A percentile compares a stretch with the other conserved stretches of the same genome.
phyloP scores from a whole-genome alignment of 1,139 yeast species.

The Debaryomyces robertsiae region DNA sequence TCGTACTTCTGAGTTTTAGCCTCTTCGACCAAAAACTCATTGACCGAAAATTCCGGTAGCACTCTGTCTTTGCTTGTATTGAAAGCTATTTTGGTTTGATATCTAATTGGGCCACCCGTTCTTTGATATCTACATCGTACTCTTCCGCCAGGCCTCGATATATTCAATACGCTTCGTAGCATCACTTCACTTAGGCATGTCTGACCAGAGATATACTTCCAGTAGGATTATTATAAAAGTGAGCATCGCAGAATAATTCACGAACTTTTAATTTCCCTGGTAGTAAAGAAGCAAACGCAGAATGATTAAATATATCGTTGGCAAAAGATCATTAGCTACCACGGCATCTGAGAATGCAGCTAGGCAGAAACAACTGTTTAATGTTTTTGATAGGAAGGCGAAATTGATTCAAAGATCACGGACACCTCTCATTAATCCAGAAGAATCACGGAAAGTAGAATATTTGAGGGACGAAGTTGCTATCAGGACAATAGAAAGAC shows the following conservation, averaged over 20 bases:
- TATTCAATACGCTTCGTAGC: constrained; percentile 1
- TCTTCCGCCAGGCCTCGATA: neutral
- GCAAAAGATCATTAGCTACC: constrained; percentile 26
- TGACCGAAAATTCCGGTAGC: constrained; percentile 1
- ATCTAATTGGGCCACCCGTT: neutral
- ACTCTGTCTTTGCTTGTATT: neutral
- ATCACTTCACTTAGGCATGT: neutral
- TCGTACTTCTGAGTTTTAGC: neutral
- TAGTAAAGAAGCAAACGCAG: neutral
- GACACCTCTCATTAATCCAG: constrained; percentile 47
- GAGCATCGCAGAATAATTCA: constrained; percentile 6
- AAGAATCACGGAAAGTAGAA: constrained; percentile 61
- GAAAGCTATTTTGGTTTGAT: neutral
- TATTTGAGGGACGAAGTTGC: constrained; percentile 79
- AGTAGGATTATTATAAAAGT: constrained; percentile 1
- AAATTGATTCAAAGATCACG: constrained; percentile 63
- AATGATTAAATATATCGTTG: constrained; percentile 4
- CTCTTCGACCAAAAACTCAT: constrained; percentile 4
- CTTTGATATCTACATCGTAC: neutral
- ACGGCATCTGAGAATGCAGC: constrained; percentile 23
- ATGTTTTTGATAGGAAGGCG: constrained; percentile 68
- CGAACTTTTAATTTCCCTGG: too few species aligned
- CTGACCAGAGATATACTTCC: neutral
- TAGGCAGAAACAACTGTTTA: constrained; percentile 32
- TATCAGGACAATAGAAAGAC: constrained; percentile 67